Conservation (phyloP, 2,329 filamentous ascomycete species). For the Cladophialophora carrionii region DNA sequence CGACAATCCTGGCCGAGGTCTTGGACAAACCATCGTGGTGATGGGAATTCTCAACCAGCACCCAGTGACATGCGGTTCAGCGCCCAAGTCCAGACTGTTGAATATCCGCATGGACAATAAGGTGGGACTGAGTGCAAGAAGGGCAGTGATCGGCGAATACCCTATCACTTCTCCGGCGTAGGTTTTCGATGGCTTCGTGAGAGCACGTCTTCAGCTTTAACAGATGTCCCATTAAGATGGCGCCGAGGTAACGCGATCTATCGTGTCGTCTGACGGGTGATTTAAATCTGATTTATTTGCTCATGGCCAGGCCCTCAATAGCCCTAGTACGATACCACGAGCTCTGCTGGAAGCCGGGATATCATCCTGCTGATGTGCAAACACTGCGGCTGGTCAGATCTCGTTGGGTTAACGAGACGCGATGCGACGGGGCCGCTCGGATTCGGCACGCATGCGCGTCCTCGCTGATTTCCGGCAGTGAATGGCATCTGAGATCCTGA, state of each 20-base stretch:
- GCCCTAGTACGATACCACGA: background rate
- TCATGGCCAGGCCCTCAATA: background rate
- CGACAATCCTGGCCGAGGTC: background rate
- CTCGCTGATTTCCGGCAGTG: background rate
- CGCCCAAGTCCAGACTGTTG: background rate
- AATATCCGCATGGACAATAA: background rate
- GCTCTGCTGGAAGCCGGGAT: background rate
- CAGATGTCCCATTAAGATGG: background rate
- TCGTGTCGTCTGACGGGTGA: background rate
- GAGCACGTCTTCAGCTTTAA: background rate
- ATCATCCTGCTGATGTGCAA: background rate
- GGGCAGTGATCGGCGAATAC: background rate
- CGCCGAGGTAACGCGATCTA: background rate
- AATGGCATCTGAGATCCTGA: background rate
- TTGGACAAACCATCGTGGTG: background rate
- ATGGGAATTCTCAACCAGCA: background rate
- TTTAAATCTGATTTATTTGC: background rate
- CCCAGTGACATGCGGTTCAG: background rate
- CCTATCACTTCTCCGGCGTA: background rate
- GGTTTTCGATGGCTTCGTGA: background rate
- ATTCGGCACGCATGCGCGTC: background rate
- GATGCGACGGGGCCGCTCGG: background rate
- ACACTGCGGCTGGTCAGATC: background rate
- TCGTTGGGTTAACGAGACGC: background rate
- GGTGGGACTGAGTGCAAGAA: background rate